These are phyloP conservation scores for Neurospora sp. DNA, from an alignment of 2,329 filamentous ascomycete species.

Conservation along the genomic window DNA sequence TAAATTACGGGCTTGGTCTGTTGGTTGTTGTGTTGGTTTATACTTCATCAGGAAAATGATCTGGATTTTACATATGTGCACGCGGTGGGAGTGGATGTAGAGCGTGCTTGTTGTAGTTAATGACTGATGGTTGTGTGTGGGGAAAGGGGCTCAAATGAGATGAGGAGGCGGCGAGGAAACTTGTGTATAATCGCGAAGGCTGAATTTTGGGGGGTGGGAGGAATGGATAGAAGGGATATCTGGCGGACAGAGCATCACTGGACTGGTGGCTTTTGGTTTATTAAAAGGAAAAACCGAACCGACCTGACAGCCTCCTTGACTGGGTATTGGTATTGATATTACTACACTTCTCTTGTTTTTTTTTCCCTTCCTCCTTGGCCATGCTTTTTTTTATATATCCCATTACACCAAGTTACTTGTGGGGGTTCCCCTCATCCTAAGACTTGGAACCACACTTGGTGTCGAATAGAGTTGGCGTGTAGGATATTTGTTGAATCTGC, in stretches of 20 bases:
- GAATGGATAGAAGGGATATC: background rate
- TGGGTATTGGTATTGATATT: background rate
- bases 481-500: background rate
- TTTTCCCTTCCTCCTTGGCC: background rate
- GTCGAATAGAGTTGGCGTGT: background rate
- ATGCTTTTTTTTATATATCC: background rate
- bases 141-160: background rate
- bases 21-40: background rate
- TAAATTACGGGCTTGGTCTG: constrained; percentile 1
- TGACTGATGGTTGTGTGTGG: background rate
- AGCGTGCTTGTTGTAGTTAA: background rate
- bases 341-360: background rate
- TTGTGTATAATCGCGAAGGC: background rate
- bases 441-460: background rate
- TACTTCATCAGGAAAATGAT: background rate
- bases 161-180: background rate
- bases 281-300: background rate
- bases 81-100: background rate
- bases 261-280: background rate
- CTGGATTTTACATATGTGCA: background rate
- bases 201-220: background rate
- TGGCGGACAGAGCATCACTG: background rate
- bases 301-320: background rate
- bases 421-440: background rate
- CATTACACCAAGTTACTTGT: background rate